phyloP scores from a whole-genome alignment of 371 early-diverging fungal genomes.

The Mortierella sp. region DNA sequence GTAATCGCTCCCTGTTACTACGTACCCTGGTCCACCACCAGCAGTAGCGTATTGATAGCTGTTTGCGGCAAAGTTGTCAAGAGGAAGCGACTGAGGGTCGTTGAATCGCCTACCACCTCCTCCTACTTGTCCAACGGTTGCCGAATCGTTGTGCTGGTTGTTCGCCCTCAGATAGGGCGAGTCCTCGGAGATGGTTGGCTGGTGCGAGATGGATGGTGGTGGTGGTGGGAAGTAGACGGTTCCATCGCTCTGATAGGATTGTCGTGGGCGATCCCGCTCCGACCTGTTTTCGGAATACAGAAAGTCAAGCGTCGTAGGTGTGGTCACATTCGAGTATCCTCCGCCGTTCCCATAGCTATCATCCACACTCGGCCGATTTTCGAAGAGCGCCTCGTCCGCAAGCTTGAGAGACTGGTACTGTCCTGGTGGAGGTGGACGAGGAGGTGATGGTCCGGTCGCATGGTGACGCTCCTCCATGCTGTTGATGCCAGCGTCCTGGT shows the following conservation, averaged over 20 bases:
- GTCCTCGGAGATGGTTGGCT: conserved; percentile 3
- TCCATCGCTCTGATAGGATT: conserved; percentile 22
- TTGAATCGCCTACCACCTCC: conserved; percentile 11
- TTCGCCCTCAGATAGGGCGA: neutral
- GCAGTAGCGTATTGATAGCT: conserved; percentile 5
- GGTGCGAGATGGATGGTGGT: conserved; percentile 3
- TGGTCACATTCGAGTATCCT: conserved; percentile 25
- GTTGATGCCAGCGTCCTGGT: neutral
- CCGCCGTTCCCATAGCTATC: neutral
- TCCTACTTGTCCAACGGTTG: neutral
- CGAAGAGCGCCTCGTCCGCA: conserved; percentile 2
- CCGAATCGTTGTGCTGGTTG: neutral
- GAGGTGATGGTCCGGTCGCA: neutral
- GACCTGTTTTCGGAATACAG: conserved; percentile 13
- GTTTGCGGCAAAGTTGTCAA: neutral
- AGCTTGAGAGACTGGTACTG: conserved; percentile 11
- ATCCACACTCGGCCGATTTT: conserved; percentile 8
- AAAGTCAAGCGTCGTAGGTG: conserved; percentile 30
- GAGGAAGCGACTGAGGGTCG: conserved; percentile 22
- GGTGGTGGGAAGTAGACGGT: conserved; percentile 34
- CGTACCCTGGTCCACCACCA: conserved; percentile 3
- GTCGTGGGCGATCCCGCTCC: conserved; percentile 15
- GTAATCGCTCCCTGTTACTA: neutral
- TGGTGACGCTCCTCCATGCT: neutral
- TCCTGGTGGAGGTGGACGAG: conserved; percentile 10